Base-by-base conservation (phyloP, 352 stramenopile genomes). In the Globisporangium solare region DNA sequence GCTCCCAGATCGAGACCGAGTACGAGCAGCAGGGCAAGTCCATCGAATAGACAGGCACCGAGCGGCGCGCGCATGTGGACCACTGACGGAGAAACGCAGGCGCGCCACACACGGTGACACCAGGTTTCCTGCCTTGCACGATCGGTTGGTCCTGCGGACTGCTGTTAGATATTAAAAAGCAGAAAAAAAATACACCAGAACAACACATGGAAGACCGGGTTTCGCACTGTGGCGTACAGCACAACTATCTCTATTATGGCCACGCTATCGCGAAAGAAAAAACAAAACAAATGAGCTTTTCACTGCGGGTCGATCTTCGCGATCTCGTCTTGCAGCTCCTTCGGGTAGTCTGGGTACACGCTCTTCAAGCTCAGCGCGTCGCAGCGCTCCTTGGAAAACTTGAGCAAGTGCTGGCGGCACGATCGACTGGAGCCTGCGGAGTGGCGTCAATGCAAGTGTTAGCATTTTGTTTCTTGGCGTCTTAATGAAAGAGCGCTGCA, bases 1-100 rank as follows among this genome's bases (percentile, higher is more conserved):
- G 84, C 76, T 86, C 81, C 50, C 79, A 88, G 70, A 94, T 94
- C 56, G 84, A 94, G 68, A 82, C 84, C 52, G 82, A 94, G 67
- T 90, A 92, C 64, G 84, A 94, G 69, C 67, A 75, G 56, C 62
- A 80, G 63, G 84, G 84, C 68, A 94, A 94, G 77, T 63, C 53
- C 61, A 92, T 94, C 61, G 84, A 94, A 58, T 92, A 90, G 71
- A 51, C 14, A 27, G 11, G 10, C 24, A 27, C 24, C 24, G 24
- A 27, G 5, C 24, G 24, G 5, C 24, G 5, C 24, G 24, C 24
- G 20, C 18, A 18, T 22, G 49, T 18, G 3, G 50, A 22, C 35
- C 35, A 32, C 15, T 10, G 20, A 24, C n/a, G n/a, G 47, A 40
- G 39, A 49, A 3, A 37, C 27, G 18, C 13, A 46, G 42, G 21